A percentile compares a stretch with the other conserved stretches of the same genome.
These are phyloP conservation scores for Skeletonema marinoi DNA, from an alignment of 108 stramenopile species.

Conservation along the genomic window DNA sequence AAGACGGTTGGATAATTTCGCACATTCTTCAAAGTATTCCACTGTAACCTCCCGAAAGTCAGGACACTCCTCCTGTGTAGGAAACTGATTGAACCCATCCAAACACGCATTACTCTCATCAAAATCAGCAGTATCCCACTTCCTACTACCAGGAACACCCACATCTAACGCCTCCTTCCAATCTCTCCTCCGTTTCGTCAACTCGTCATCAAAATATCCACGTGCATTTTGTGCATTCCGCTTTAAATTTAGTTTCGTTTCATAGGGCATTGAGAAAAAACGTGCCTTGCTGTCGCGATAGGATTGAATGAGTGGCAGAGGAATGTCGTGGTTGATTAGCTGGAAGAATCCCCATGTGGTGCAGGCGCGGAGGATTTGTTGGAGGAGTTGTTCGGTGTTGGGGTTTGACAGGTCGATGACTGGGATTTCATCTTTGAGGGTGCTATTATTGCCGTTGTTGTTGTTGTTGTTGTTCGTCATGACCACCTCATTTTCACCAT, in stretches of 20 bases:
- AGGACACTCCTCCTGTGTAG: constrained; percentile 57
- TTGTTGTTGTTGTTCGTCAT: background rate
- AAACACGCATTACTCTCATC: constrained; percentile 69
- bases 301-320: constrained; percentile 49
- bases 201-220: constrained; percentile 93
- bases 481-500: background rate
- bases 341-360: constrained; percentile 91
- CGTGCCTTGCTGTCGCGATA: constrained; percentile 58
- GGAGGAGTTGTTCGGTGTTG: constrained; percentile 28
- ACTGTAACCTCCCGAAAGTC: constrained; percentile 62
- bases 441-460: background rate
- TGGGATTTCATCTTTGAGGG: background rate
- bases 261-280: constrained; percentile 81
- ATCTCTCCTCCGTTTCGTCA: constrained; percentile 89
- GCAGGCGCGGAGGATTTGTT: constrained; percentile 70
- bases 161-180: constrained; percentile 91
- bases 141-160: constrained; percentile 75
- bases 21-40: constrained; percentile 74
- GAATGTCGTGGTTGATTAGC: constrained; percentile 77
- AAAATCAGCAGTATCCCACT: constrained; percentile 59
- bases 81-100: constrained; percentile 91
- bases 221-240: constrained; percentile 77
- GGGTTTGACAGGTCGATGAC: background rate
- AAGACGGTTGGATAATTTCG: constrained; percentile 62
- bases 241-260: constrained; percentile 65